Conservation (phyloP, 2,329 filamentous ascomycete species). For the Cytospora leucostoma region DNA sequence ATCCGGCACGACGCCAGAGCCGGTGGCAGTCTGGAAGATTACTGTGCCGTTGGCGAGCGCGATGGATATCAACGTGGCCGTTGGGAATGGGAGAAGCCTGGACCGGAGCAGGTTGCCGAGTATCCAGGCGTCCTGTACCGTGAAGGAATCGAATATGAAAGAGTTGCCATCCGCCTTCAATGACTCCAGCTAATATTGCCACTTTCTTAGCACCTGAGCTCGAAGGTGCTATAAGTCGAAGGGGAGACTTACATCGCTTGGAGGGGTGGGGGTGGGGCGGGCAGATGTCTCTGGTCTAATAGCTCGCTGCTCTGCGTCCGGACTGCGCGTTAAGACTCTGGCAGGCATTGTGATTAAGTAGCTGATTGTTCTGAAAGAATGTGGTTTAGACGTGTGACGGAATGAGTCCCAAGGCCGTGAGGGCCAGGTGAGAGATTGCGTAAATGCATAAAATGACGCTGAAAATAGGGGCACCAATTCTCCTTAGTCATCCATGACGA, state of each 20-base stretch:
- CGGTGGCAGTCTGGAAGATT: constrained; percentile 70
- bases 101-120: constrained; percentile 66
- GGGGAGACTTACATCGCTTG: constrained; percentile 28
- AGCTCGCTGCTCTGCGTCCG: constrained; percentile 13
- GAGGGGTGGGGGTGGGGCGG: constrained; percentile 27
- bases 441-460: no score
- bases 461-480: no score
- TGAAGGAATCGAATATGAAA: constrained; percentile 56
- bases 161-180: constrained; percentile 44
- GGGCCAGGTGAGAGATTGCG: no score
- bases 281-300: neutral
- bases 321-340: constrained; percentile 12
- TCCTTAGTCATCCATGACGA: no score
- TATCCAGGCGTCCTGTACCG: constrained; percentile 63
- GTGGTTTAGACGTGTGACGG: no score
- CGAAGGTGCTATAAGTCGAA: no score
- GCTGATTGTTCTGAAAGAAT: neutral
- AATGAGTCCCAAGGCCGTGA: no score
- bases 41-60: constrained; percentile 57
- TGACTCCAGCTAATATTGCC: constrained; percentile 31
- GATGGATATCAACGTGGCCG: constrained; percentile 65
- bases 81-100: constrained; percentile 56
- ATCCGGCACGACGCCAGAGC: constrained; percentile 68
- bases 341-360: neutral
- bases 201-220: constrained; percentile 4